A percentile compares a stretch with the other conserved stretches of the same genome.
Conservation (phyloP, 768 basidiomycete genomes). For the Cystofilobasidium capitatum region DNA sequence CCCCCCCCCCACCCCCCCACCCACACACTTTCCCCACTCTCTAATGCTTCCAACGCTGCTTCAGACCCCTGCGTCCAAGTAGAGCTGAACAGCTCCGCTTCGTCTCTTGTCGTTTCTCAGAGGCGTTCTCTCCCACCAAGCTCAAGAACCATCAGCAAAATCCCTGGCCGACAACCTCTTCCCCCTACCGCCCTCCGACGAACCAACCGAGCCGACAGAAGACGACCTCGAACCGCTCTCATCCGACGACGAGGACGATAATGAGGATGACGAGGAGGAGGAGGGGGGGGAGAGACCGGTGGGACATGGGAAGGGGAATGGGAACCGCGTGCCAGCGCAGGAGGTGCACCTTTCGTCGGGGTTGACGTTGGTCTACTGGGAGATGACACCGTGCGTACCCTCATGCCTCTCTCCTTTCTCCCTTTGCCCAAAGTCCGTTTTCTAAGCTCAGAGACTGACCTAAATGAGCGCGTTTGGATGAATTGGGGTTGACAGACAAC, state of each 20-base stretch:
- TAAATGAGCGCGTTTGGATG: no score
- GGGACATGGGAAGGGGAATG: not conserved
- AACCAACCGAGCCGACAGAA: no score
- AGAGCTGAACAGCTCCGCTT: no score
- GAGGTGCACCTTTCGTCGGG: not conserved
- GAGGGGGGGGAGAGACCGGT: not conserved
- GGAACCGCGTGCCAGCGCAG: not conserved
- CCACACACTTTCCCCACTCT: no score
- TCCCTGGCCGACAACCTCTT: not conserved
- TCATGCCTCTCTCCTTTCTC: not conserved
- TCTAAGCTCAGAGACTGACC: no score
- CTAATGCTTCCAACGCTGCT: no score
- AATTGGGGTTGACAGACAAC: no score
- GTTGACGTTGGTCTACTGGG: conserved; percentile 7
- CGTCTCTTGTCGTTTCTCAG: not conserved
- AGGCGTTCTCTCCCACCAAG: not conserved
- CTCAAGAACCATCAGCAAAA: not conserved
- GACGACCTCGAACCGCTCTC: no score
- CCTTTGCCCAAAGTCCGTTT: not conserved
- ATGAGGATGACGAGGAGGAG: not conserved
- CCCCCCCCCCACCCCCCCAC: not conserved
- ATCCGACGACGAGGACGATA: not conserved
- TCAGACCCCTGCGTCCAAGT: no score
- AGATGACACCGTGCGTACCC: conserved; percentile 10
- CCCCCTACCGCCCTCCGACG: no score